Evolutionary conservation across 139 green algal species (phyloP).

Genomic region (Tetraselmis striata): DNA sequence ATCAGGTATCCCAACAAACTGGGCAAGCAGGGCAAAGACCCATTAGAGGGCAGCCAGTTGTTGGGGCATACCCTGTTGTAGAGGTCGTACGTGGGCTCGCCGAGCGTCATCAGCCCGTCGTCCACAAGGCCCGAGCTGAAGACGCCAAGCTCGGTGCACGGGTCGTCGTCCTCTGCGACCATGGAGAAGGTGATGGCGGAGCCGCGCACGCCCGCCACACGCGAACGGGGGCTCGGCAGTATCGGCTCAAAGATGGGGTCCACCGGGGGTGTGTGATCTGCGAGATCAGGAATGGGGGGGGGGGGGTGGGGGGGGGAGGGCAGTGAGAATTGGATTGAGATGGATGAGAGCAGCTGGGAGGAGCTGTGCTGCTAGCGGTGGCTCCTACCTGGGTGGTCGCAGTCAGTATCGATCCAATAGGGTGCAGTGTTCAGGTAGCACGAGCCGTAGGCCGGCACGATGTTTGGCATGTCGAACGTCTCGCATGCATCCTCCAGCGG

Average conservation of each 20-base stretch:
- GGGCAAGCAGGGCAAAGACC: no score
- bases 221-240: background rate
- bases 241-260: background rate
- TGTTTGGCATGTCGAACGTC: background rate
- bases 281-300: background rate
- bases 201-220: conserved; percentile 2
- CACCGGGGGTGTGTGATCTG: background rate
- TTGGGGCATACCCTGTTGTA: background rate
- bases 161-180: conserved; percentile 12
- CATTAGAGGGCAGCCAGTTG: no score
- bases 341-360: no score
- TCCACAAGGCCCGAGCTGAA: background rate
- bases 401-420: background rate
- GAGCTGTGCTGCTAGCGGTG: no score
- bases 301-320: background rate
- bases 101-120: conserved; percentile 10
- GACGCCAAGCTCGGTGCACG: conserved; percentile 17
- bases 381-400: background rate
- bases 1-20: no score
- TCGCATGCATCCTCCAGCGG: background rate
- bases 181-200: conserved; percentile 7
- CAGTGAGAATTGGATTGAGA: no score
- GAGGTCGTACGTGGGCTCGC: background rate
- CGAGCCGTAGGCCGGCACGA: background rate
- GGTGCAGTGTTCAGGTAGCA: background rate